These are phyloP conservation scores for Boechera stricta DNA, from an alignment of 345 rosid genomes.

Conservation along the genomic window DNA sequence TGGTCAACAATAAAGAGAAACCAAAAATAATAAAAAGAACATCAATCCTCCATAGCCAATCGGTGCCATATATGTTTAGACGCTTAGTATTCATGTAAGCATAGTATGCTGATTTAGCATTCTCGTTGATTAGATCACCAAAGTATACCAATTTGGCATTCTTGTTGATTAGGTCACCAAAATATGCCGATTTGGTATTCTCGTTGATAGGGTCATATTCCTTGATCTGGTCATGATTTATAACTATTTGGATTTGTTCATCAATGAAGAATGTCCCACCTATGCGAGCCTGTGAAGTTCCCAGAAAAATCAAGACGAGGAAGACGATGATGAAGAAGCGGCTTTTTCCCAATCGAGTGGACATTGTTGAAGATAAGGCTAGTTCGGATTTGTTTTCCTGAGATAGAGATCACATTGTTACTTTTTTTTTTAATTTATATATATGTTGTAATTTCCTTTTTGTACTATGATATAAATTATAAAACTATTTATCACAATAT, in stretches of 20 bases:
- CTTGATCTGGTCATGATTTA: not conserved
- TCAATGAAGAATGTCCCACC: not conserved
- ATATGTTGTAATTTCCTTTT: not conserved
- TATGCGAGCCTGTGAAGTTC: not conserved
- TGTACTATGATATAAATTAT: too few species aligned
- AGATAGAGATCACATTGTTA: not conserved
- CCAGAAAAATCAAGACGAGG: not conserved
- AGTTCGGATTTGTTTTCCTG: not conserved
- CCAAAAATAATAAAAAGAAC: not conserved
- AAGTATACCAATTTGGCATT: not conserved
- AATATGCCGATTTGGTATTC: not conserved
- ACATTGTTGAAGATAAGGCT: not conserved
- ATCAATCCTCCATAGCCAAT: slow-evolving; percentile 3
- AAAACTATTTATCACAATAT: too few species aligned
- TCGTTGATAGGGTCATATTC: not conserved
- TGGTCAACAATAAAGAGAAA: not conserved
- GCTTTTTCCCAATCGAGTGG: not conserved
- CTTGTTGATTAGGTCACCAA: not conserved
- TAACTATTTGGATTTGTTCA: not conserved
- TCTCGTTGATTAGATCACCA: not conserved
- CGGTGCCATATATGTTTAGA: not conserved
- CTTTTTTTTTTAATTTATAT: not conserved
- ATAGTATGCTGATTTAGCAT: slow-evolving; percentile 3
- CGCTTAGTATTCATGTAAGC: not conserved
- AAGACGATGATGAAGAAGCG: not conserved